Percentiles rank a stretch among this genome's conserved stretches.
Conservation (phyloP, 208 protist species). For the Trypanosoma congolense region DNA sequence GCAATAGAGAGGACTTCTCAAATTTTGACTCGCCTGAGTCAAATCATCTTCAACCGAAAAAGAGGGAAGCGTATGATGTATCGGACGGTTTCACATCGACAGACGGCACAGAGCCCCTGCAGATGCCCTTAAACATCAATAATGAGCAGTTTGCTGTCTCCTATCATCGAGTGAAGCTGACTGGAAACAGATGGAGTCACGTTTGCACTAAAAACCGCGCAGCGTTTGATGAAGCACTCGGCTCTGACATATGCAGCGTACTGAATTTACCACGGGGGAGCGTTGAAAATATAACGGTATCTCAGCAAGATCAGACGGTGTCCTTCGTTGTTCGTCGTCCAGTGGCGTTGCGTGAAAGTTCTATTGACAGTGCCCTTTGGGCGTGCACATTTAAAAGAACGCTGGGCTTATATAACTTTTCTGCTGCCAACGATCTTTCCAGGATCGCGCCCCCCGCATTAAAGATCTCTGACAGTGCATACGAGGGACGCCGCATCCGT, state of each 20-base stretch:
- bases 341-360: background rate
- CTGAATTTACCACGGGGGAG: background rate
- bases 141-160: too few species aligned
- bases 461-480: too few species aligned
- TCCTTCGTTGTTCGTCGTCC: constrained; percentile 9
- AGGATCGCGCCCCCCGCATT: too few species aligned
- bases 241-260: background rate
- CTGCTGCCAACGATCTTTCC: too few species aligned
- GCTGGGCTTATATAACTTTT: background rate
- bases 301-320: constrained; percentile 1
- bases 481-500: too few species aligned
- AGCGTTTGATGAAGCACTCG: background rate
- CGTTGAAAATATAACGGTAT: constrained; percentile 5
- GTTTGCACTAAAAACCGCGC: background rate
- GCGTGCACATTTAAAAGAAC: background rate
- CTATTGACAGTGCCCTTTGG: background rate
- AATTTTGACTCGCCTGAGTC: too few species aligned
- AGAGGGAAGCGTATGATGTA: too few species aligned
- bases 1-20: too few species aligned
- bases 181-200: background rate
- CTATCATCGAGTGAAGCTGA: background rate
- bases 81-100: too few species aligned
- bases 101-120: too few species aligned
- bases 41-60: too few species aligned
- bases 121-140: too few species aligned